Evolutionary conservation across 768 basidiomycete genomes (phyloP), one percentile per base, ranked within the genome.

Genomic region (Pholiota molesta): DNA sequence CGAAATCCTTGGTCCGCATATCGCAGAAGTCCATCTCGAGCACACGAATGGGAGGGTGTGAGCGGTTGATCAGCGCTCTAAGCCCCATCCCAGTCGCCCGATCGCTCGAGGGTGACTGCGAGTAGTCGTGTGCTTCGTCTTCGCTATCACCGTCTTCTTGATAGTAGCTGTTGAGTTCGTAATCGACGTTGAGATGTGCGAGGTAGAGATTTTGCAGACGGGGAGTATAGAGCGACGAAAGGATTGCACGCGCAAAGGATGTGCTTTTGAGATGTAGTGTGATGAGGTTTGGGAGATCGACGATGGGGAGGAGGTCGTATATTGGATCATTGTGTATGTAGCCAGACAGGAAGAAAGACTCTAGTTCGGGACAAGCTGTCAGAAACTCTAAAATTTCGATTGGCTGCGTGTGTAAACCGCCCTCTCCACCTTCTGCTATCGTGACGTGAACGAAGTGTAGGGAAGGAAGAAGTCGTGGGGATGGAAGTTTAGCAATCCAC

Each of bases 1-100:
- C 71, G 69, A 93, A 93, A 69, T 93, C 91, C 74, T 91, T 92
- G 33, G 90, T 92, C 49, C 90, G 87, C 85, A 91, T 87, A 74
- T 92, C 91, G 57, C 88, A 87, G 66, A 87, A 89, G 67, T 92
- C 87, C 91, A 93, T 92, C 69, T 88, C 83, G 23, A 92, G 82
- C 33, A 86, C 72, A 52, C 79, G 79, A 42, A 93, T 75, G 14
- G 88, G 88, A 2, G 91, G 91, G 53, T 76, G 76, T 60, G 81
- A 87, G 10, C 88, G 83, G 9, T 74, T 68, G 33, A 92, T 80
- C 58, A 93, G 81, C 49, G 76, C 80, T 29, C 91, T 86, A 21
- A 93, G 74, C 11, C 91, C 91, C 89, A 92, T 90, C 21, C 91
- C 91, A 2, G 89, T 92, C 21, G 88, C 88, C 52, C 82, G 87